Base-by-base conservation (phyloP, 73 alveolate genomes). In the Durusdinium trenchii region DNA sequence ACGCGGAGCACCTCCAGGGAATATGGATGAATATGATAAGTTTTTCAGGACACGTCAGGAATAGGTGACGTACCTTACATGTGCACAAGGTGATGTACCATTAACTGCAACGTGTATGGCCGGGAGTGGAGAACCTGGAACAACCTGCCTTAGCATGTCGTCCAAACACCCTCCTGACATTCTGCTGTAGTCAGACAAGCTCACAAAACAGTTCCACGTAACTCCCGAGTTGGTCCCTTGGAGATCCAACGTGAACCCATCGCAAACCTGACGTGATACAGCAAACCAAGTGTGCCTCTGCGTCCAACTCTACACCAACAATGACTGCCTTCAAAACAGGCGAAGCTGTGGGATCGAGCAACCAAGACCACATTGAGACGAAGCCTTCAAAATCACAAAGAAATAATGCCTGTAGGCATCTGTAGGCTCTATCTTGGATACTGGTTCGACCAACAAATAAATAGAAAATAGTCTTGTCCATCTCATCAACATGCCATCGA, bases 221-320 rank as follows among this genome's bases (percentile, higher is more conserved):
- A n/a, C n/a, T n/a, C n/a, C n/a, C n/a, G n/a, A n/a, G n/a, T n/a
- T n/a, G n/a, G n/a, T n/a, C n/a, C n/a, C n/a, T n/a, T n/a, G n/a
- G n/a, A n/a, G n/a, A n/a, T n/a, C n/a, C n/a, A n/a, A n/a, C n/a
- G n/a, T n/a, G n/a, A n/a, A n/a, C n/a, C n/a, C n/a, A n/a, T n/a
- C n/a, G n/a, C n/a, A 57, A 23, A 18, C 73, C 73, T 32, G 30
- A 60, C 73, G 18, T 60, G 73, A 32, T 23, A 60, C 0, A 1
- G n/a, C 73, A 60, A 60, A 26, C 42, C 10, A 67, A 67, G 18
- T 67, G 40, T 28, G 57, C 98, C 98, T 91, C 90, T 3, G 67
- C 98, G 35, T 91, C 98, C 89, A 91, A 45, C 76, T 91, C 98
- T 35, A 91, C 76, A 14, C 98, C 98, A 45, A 91, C 98, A 10